phyloP scores from a whole-genome alignment of 257 asterid species.

The Primulina tabacum region DNA sequence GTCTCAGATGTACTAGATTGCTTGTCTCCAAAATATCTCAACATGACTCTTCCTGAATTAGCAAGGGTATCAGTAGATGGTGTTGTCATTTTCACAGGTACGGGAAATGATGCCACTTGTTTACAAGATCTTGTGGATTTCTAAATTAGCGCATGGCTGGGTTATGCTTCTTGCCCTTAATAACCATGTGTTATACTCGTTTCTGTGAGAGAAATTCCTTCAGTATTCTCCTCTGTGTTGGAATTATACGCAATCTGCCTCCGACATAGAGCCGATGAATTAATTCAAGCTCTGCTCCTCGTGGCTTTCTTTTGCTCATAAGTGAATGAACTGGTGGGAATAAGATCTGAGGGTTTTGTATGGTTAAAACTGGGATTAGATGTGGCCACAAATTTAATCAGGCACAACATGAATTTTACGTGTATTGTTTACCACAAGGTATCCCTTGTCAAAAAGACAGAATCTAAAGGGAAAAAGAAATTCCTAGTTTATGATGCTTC shows the following conservation, averaged over 20 bases:
- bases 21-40: slow-evolving; percentile 58
- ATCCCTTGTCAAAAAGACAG: not conserved
- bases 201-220: not conserved
- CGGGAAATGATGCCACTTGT: slow-evolving; percentile 14
- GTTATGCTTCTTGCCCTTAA: not conserved
- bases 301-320: not conserved
- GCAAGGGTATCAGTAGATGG: slow-evolving; percentile 51
- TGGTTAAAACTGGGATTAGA: slow-evolving; percentile 4
- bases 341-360: not conserved
- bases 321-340: not conserved
- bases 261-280: slow-evolving; percentile 2
- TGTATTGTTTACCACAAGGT: not conserved
- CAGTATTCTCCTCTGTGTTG: not conserved
- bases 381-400: not conserved
- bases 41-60: slow-evolving; percentile 46
- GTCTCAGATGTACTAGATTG: slow-evolving; percentile 53
- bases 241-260: slow-evolving; percentile 15
- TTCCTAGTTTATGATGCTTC: not conserved
- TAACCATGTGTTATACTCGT: not conserved
- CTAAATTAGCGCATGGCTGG: not conserved
- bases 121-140: slow-evolving; percentile 1
- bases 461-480: not conserved
- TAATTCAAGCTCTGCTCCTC: not conserved
- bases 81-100: slow-evolving; percentile 50
- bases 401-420: not conserved